A percentile compares a stretch with the other conserved stretches of the same genome.
These are phyloP conservation scores for Aphanomyces astaci DNA, from an alignment of 352 stramenopile species.

Conservation along the genomic window DNA sequence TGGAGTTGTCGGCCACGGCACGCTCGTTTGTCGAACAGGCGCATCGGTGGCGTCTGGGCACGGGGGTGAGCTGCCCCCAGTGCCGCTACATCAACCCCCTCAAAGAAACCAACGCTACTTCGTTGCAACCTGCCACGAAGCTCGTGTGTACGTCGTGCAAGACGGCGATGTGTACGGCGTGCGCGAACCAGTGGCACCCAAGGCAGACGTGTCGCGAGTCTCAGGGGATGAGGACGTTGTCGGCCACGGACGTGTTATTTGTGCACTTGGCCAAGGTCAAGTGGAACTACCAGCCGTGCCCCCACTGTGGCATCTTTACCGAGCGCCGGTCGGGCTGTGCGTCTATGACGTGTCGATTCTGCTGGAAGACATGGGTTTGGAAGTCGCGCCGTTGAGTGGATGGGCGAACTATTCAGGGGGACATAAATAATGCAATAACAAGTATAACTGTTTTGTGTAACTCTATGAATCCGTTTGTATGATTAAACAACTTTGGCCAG, in stretches of 20 bases:
- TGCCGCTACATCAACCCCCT: neutral
- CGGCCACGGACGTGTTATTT: neutral
- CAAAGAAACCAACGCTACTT: neutral
- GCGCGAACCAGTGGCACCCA: neutral
- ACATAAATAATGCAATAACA: too few species aligned
- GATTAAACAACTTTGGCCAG: neutral
- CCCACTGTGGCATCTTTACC: constrained; percentile 5
- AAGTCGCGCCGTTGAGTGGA: neutral
- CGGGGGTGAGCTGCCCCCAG: neutral
- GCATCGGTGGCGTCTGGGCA: neutral
- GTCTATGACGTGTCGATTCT: neutral
- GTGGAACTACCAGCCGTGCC: constrained; percentile 1
- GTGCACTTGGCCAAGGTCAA: neutral
- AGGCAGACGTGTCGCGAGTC: neutral
- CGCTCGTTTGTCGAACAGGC: neutral
- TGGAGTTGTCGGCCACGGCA: neutral
- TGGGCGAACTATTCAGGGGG: neutral
- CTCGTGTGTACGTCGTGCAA: neutral
- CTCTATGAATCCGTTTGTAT: neutral
- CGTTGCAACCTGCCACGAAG: too few species aligned
- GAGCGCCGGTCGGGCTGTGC: constrained; percentile 4
- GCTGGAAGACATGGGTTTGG: neutral
- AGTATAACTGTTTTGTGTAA: too few species aligned
- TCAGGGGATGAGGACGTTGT: neutral
- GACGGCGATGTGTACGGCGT: neutral